Conservation (phyloP, 2,329 filamentous ascomycete genomes). For the Dothistroma pini region DNA sequence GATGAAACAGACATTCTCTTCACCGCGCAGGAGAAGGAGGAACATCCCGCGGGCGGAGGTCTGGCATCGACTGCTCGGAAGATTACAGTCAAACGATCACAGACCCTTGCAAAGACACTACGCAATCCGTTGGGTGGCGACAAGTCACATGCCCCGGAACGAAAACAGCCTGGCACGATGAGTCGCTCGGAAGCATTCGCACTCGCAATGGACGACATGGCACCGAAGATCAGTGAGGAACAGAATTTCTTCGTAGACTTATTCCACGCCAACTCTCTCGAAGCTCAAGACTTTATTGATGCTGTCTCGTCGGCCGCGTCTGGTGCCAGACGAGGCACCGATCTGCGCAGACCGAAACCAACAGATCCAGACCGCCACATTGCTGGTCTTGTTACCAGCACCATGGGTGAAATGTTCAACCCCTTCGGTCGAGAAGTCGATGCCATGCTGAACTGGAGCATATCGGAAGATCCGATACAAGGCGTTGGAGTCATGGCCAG, state of each 20-base stretch:
- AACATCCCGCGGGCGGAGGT: conserved; percentile 49
- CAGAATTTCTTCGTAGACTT: conserved; percentile 98
- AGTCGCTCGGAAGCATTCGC: conserved; percentile 79
- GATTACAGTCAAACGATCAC: conserved; percentile 88
- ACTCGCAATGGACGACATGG: conserved; percentile 73
- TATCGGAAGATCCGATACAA: conserved; percentile 81
- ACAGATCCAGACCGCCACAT: conserved; percentile 87
- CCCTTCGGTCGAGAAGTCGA: conserved; percentile 78
- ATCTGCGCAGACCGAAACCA: conserved; percentile 68
- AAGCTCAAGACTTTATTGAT: conserved; percentile 79
- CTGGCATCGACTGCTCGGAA: conserved; percentile 76
- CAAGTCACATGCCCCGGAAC: conserved; percentile 56
- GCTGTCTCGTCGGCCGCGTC: conserved; percentile 64
- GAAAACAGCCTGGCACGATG: conserved; percentile 28
- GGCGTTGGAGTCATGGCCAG: conserved; percentile 80
- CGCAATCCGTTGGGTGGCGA: conserved; percentile 66
- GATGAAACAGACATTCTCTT: conserved; percentile 63
- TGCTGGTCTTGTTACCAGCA: conserved; percentile 76
- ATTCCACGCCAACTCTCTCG: conserved; percentile 87
- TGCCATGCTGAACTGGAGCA: conserved; percentile 76
- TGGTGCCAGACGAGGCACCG: conserved; percentile 64
- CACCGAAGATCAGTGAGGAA: conserved; percentile 82
- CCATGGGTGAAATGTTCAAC: conserved; percentile 84
- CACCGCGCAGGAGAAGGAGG: conserved; percentile 83
- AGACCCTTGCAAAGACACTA: conserved; percentile 73